Evolutionary conservation across 2,329 filamentous ascomycete species (phyloP).

Genomic region (Blastomyces emzantsi): DNA sequence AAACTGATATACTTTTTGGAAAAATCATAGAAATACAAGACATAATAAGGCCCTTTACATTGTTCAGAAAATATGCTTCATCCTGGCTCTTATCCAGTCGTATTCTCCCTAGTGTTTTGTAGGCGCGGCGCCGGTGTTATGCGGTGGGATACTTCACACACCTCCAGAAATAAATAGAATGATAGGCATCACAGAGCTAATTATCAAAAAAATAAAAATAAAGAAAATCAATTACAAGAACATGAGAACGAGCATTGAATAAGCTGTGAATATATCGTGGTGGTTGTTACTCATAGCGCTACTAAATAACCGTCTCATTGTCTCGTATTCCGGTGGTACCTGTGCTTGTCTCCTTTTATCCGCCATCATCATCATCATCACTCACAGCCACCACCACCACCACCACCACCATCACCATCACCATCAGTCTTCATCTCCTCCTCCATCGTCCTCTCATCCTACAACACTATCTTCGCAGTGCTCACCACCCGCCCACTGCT

Average conservation of each 20-base stretch:
- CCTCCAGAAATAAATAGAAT: neutral
- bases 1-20: neutral
- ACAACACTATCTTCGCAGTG: neutral
- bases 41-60: neutral
- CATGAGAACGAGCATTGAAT: no score
- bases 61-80: neutral
- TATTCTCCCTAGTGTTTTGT: neutral
- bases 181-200: neutral
- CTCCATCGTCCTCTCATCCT: neutral
- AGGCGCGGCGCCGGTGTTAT: no score
- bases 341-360: no score
- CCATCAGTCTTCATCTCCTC: neutral
- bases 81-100: neutral
- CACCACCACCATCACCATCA: neutral
- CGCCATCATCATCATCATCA: neutral
- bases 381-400: no score
- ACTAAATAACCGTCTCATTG: no score
- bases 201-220: neutral
- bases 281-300: no score
- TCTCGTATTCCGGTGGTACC: no score
- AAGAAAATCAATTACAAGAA: neutral
- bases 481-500: neutral
- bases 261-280: no score
- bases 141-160: no score
- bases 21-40: neutral